Conservation (phyloP, 1,284 basidiomycete species). For the Cystobasidium sp. region DNA sequence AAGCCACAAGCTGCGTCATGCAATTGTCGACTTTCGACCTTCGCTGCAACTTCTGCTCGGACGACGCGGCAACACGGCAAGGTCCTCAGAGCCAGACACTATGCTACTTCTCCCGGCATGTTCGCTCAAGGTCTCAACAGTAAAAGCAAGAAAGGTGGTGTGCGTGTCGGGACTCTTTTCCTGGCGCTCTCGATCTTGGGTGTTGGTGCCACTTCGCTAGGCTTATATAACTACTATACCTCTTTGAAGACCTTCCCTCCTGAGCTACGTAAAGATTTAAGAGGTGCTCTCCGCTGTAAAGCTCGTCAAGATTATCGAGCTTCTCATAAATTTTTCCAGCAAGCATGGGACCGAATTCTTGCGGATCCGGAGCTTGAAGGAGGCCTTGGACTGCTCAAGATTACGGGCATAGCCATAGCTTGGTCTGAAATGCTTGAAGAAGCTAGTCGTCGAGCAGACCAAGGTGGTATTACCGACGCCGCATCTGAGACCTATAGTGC, state of each 20-base stretch:
- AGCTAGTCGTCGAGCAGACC: constrained; percentile 29
- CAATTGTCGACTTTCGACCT: not conserved
- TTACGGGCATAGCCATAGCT: constrained; percentile 55
- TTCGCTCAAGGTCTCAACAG: not conserved
- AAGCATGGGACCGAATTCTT: constrained; percentile 51
- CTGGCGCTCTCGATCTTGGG: constrained; percentile 51
- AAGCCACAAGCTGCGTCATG: constrained; percentile 14
- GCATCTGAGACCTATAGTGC: constrained; percentile 41
- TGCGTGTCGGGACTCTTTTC: constrained; percentile 39
- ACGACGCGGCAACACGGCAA: not conserved
- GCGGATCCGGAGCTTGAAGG: constrained; percentile 44
- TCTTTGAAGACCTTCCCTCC: constrained; percentile 56
- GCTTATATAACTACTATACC: constrained; percentile 55
- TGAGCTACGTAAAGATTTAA: constrained; percentile 54
- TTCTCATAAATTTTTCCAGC: constrained; percentile 52
- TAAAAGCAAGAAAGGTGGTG: constrained; percentile 13
- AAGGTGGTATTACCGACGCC: constrained; percentile 15
- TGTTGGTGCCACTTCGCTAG: constrained; percentile 53
- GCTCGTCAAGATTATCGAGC: constrained; percentile 52
- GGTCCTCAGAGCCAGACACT: not conserved
- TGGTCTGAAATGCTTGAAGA: constrained; percentile 54
- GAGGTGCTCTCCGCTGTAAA: constrained; percentile 54
- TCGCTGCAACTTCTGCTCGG: not conserved
- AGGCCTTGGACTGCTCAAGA: constrained; percentile 52
- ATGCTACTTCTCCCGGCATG: constrained; percentile 11